Evolutionary conservation across 768 basidiomycete species (phyloP), one percentile per base, ranked within the genome.

Genomic region (Boletus barrowsii): DNA sequence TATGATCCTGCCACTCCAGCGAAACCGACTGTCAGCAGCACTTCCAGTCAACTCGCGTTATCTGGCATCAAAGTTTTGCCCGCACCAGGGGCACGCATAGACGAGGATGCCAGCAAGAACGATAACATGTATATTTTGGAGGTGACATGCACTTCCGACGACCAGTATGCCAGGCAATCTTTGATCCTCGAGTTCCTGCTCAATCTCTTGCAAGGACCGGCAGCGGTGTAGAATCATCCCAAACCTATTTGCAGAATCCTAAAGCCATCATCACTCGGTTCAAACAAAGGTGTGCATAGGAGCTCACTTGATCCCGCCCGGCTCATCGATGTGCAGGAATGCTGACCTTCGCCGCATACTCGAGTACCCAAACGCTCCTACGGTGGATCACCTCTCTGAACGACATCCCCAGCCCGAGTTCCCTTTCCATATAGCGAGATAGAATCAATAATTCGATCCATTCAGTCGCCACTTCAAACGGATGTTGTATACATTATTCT

Each of bases 61-160:
- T 80, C 82, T 18, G 81, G 79, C 22, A 67, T 91, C 55, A 86
- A 81, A 54, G 75, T 88, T 1, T 78, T 84, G 51, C 87, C 88
- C 35, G 88, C 89, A 10, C 88, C 88, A 29, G 90, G 86, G 10
- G 84, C 84, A 10, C 80, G 79, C 11, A 76, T 75, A n/a, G 77
- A 76, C 22, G 81, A 76, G n/a, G 73, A 76, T 39, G 67, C 47
- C 17, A 63, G 60, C 60, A 79, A 74, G 70, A 84, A 88, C 57
- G 76, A 79, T 58, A 82, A 77, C 46, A 92, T 93, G 84, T 91
- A 84, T 67, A 83, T 89, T 54, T 72, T 93, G 17, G 83, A 91
- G 63, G 85, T 87, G 6, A 81, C 78, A 0, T 64, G 75, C 17
- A 76, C 68, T 15, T 62, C 73, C 30, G 80, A 83, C 43, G 82